Percentiles rank a stretch among this genome's conserved stretches.
These are phyloP conservation scores for Scheffersomyces parashehatae DNA, from an alignment of 1,139 yeast species.

Conservation along the genomic window DNA sequence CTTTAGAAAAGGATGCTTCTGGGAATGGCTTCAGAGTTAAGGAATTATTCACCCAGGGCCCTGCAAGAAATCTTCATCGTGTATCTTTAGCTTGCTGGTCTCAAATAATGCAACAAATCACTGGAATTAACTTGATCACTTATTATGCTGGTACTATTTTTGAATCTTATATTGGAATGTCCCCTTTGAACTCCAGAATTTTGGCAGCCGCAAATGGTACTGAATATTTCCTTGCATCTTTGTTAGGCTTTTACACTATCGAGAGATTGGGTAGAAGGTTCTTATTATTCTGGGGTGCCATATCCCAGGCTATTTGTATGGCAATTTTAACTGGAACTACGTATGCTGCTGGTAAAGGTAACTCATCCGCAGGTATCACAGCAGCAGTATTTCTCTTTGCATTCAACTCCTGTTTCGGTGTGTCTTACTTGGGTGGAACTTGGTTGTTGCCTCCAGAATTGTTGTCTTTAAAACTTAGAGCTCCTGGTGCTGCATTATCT, in stretches of 20 bases:
- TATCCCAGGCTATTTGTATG: conserved; percentile 43
- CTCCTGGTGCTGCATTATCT: conserved; percentile 36
- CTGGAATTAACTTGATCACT: conserved; percentile 42
- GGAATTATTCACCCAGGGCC: conserved; percentile 37
- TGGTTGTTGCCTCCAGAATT: conserved; percentile 36
- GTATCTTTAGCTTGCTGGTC: conserved; percentile 47
- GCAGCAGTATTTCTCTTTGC: conserved; percentile 41
- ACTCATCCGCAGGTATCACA: conserved; percentile 22
- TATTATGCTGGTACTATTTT: conserved; percentile 50
- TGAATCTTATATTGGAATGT: conserved; percentile 42
- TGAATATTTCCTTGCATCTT: conserved; percentile 42
- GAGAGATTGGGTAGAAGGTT: conserved; percentile 58
- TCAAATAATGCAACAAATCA: conserved; percentile 46
- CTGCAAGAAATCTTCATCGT: conserved; percentile 49
- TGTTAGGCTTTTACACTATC: conserved; percentile 44
- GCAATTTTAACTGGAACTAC: conserved; percentile 29
- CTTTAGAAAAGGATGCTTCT: conserved; percentile 24
- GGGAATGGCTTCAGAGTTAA: conserved; percentile 23
- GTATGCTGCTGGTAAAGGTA: conserved; percentile 24
- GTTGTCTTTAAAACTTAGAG: conserved; percentile 34
- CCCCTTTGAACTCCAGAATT: conserved; percentile 36
- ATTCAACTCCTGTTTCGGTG: conserved; percentile 36
- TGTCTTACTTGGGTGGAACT: conserved; percentile 29
- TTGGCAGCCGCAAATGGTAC: conserved; percentile 30
- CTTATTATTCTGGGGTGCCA: conserved; percentile 52